A percentile compares a stretch with the other conserved stretches of the same genome.
phyloP scores from a whole-genome alignment of 495 filamentous ascomycete species.

The Ramalina peruviana region DNA sequence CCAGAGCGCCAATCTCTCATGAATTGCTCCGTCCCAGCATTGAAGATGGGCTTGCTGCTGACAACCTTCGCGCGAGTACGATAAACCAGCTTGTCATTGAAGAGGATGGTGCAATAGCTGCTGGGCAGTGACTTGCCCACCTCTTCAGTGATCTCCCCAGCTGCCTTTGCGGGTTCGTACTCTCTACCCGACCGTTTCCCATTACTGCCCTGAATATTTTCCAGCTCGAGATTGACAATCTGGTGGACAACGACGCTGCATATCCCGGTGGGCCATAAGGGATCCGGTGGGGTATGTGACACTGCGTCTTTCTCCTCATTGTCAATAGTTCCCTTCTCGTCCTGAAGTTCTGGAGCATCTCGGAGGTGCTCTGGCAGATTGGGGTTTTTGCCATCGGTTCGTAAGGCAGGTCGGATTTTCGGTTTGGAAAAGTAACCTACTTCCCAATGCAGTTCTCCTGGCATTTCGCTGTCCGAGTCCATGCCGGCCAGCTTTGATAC shows the following conservation, averaged over 20 bases:
- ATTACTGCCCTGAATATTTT: conserved; percentile 60
- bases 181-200: conserved; percentile 62
- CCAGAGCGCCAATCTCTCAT: conserved; percentile 86
- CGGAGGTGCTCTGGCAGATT: conserved; percentile 57
- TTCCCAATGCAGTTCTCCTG: conserved; percentile 88
- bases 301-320: conserved; percentile 69
- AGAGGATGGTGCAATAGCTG: conserved; percentile 78
- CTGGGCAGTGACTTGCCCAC: conserved; percentile 63
- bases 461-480: conserved; percentile 76
- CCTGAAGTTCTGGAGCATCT: conserved; percentile 65
- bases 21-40: conserved; percentile 87
- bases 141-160: conserved; percentile 72
- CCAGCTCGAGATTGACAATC: conserved; percentile 83
- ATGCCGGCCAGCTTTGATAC: conserved; percentile 71
- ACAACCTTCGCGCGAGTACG: conserved; percentile 83
- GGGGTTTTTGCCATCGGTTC: conserved; percentile 73
- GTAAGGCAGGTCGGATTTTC: conserved; percentile 63
- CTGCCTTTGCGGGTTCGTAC: conserved; percentile 80
- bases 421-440: conserved; percentile 90
- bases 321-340: conserved; percentile 72
- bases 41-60: conserved; percentile 89
- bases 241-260: conserved; percentile 78
- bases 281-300: conserved; percentile 80
- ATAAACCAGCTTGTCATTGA: conserved; percentile 86
- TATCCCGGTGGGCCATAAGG: conserved; percentile 82